Conservation (phyloP, 2,329 filamentous ascomycete species). For the Orbilia javanica region DNA sequence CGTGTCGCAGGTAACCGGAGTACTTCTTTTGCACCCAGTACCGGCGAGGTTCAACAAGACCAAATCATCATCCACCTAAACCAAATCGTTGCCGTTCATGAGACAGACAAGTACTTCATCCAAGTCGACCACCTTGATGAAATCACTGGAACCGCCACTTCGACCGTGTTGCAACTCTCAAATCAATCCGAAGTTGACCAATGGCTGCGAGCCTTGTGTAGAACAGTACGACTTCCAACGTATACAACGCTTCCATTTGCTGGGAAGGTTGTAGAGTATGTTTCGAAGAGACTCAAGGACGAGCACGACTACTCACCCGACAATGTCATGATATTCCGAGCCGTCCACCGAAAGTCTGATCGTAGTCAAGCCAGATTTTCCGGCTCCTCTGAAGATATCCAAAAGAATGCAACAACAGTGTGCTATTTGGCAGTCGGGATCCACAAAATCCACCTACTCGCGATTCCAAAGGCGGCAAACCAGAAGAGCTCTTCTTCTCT, state of each 20-base stretch:
- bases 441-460: conserved; percentile 77
- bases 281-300: conserved; percentile 73
- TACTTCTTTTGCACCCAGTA: conserved; percentile 60
- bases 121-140: conserved; percentile 78
- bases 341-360: conserved; percentile 73
- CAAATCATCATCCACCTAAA: conserved; percentile 66
- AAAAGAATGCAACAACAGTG: conserved; percentile 74
- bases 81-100: conserved; percentile 76
- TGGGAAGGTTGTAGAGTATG: conserved; percentile 73
- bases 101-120: conserved; percentile 76
- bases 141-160: conserved; percentile 62
- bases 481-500: conserved; percentile 67
- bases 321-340: conserved; percentile 77
- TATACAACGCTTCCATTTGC: conserved; percentile 64
- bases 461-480: conserved; percentile 72
- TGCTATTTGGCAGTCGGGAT: conserved; percentile 78
- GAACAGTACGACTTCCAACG: conserved; percentile 72
- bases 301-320: conserved; percentile 77
- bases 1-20: conserved; percentile 59
- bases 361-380: conserved; percentile 67
- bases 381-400: conserved; percentile 75
- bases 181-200: conserved; percentile 73
- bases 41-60: conserved; percentile 59
- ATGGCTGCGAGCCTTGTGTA: conserved; percentile 75
- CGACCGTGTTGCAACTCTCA: conserved; percentile 60